Evolutionary conservation across 106 monocot genomes (phyloP), one percentile per base, ranked within the genome.

Genomic region (Triglochin maritima): DNA sequence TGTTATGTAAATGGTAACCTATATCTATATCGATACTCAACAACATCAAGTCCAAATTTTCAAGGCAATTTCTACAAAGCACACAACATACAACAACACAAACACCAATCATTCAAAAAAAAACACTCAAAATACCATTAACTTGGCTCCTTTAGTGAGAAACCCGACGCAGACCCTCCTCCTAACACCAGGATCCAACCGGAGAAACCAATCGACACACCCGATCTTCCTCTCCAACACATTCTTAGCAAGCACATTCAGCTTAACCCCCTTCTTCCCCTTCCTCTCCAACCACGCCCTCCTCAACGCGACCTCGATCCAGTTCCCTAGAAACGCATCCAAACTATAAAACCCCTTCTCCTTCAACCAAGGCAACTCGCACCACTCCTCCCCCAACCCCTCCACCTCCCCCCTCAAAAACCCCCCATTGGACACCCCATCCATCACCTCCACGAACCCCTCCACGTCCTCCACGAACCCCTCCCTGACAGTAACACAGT

Each of bases 141-240:
- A 47, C 50, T 62, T 76, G 10, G 85, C 76, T 6, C 79, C 71
- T 67, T 90, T 90, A 58, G 78, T 76, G 0, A 88, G 70, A 59
- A 90, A 83, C 45, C 77, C 53, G 3, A 64, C 42, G 52, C 76
- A 57, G 15, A 86, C 68, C 6, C 62, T 77, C 73, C 67, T 81
- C 71, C 85, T 83, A 11, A 49, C 13, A 53, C 70, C 69, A 4
- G 73, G 71, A 69, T 85, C 84, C 69, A 88, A 74, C 50, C 75
- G 78, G 17, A 49, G 50, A 90, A 90, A 96, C 95, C 95, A 96
- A 83, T 88, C 85, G 47, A 88, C 12, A 70, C 87, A 87, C 48
- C 95, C 81, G 51, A 85, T 96, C 71, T 85, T 87, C 87, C 95
- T 87, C 95, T 90, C 87, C 71, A 85, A 96, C 1, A 62, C 79